A percentile compares a stretch with the other conserved stretches of the same genome.
phyloP scores from a whole-genome alignment of 1,284 basidiomycete species.

The Takashimella koratensis region DNA sequence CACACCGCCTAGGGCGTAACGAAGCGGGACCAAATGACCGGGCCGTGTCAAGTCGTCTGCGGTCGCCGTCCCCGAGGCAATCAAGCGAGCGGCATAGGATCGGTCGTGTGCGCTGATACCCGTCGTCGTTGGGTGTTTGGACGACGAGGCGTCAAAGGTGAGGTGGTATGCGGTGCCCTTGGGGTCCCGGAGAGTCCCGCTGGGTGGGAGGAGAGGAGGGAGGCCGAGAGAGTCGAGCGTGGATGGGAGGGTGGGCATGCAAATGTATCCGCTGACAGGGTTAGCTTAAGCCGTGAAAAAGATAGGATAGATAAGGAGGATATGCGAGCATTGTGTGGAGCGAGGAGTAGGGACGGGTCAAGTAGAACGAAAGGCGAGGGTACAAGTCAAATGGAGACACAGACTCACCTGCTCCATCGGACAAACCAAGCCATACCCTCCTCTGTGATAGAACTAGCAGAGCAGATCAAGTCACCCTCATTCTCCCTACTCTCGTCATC shows the following conservation, averaged over 20 bases:
- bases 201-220: constrained; percentile 88
- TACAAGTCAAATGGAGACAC: too few relatives aligned
- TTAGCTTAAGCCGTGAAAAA: neutral
- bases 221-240: constrained; percentile 78
- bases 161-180: constrained; percentile 96
- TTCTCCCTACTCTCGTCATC: constrained; percentile 92
- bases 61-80: constrained; percentile 58
- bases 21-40: constrained; percentile 91
- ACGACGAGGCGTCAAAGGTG: constrained; percentile 79
- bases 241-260: constrained; percentile 73
- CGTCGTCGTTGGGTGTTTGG: constrained; percentile 58
- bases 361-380: constrained; percentile 1
- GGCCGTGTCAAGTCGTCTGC: constrained; percentile 84
- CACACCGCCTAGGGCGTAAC: constrained; percentile 81
- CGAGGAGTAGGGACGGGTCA: constrained; percentile 4
- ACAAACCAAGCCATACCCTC: constrained; percentile 99
- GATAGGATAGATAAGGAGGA: neutral
- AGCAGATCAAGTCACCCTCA: constrained; percentile 88
- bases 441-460: constrained; percentile 74
- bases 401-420: constrained; percentile 80
- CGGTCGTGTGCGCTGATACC: constrained; percentile 97
- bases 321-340: neutral
- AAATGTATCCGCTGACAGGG: constrained; percentile 79
- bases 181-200: constrained; percentile 65
- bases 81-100: constrained; percentile 75